Evolutionary conservation across 108 stramenopile genomes (phyloP), one percentile per base, ranked within the genome.

Genomic region (Conticribra weissflogii): DNA sequence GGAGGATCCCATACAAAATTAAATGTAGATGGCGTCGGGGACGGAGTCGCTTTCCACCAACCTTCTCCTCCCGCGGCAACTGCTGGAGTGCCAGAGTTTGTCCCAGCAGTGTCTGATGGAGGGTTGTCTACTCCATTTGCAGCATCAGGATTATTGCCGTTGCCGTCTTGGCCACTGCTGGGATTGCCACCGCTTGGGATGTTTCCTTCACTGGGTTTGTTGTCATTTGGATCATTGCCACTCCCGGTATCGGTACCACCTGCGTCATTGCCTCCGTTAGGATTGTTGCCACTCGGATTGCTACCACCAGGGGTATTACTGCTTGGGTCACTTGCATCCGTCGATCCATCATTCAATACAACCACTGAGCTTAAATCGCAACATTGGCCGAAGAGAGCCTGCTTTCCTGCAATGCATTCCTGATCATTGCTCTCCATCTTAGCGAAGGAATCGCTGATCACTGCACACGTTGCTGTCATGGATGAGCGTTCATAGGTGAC

Each of bases 301-400:
- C 62, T 19, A 49, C 0, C 25, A 25, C 1, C 46, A 30, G 0
- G 28, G n/a, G n/a, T n/a, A n/a, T n/a, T n/a, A n/a, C n/a, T n/a
- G n/a, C n/a, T n/a, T n/a, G n/a, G n/a, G 47, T 50, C 28, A 1
- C 9, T 18, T 1, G 22, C 36, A 7, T 44, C 59, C 3, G 44
- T 28, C 9, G 41, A 21, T 21, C 46, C 54, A 24, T 67, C 57
- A 21, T 28, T 29, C 21, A 32, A 27, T 18, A 53, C 44, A 46
- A 72, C 44, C 0, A 54, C 17, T 25, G 32, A 55, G 0, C 47
- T 28, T 16, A 72, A 64, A 45, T 63, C 57, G 24, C 72, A 74
- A 22, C 72, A 74, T 65, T 64, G 45, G 21, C 56, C 63, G 44
- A 74, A 74, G 45, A 55, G 56, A 25, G 63, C 48, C 24, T 54